Evolutionary conservation across 169 alveolate species (phyloP), one percentile per base, ranked within the genome.

Genomic region (Amoebophrya sp.): DNA sequence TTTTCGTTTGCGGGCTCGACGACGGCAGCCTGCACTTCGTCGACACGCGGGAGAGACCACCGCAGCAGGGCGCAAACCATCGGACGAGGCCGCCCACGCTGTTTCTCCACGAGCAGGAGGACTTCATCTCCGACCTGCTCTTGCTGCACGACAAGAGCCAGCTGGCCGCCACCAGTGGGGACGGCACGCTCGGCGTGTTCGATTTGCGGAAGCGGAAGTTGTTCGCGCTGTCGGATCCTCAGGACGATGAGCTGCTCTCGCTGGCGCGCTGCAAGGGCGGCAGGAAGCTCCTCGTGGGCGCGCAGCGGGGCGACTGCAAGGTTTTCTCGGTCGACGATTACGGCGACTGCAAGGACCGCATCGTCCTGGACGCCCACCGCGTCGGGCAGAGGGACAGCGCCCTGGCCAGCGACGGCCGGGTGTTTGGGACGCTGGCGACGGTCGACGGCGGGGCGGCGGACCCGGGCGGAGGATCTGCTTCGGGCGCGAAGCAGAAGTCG

Each of bases 301-400:
- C 78, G 78, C 78, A 58, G 78, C 34, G 23, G 34, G 78, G 78
- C 34, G 78, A 58, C 34, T n/a, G 26, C 39, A 58, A 58, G 23
- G 23, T 58, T 29, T 58, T 58, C 78, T 13, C 78, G 10, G 38
- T 58, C 29, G 78, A 58, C 78, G 78, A 58, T 16, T 58, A 58
- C 78, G 78, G 78, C 29, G 78, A 58, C 78, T 58, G 78, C 78
- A 58, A 58, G 78, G 78, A 58, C 78, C 78, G 78, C 29, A 58
- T 58, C 23, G 78, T 58, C 29, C 23, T 58, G 38, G 78, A 58
- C n/a, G n/a, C n/a, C n/a, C n/a, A n/a, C n/a, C n/a, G n/a, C n/a
- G n/a, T n/a, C n/a, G n/a, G n/a, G n/a, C n/a, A n/a, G n/a, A n/a
- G n/a, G n/a, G n/a, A n/a, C 34, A 58, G 26, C 78, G 34, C 7